A percentile compares a stretch with the other conserved stretches of the same genome.
Evolutionary conservation across 2,329 filamentous ascomycete species (phyloP).

Genomic region (Rugonectria rugulosa): DNA sequence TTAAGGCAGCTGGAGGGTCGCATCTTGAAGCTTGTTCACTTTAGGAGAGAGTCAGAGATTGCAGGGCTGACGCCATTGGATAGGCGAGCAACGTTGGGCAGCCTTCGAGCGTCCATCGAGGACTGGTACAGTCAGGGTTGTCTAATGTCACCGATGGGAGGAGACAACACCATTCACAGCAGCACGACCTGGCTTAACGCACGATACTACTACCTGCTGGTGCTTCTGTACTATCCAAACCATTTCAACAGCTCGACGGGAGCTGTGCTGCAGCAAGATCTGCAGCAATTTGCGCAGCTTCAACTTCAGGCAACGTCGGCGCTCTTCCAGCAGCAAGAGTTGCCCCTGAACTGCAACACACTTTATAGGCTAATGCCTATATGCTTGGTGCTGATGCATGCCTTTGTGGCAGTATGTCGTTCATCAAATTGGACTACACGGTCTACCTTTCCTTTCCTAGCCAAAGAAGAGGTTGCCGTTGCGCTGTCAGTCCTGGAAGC

Average conservation of each 20-base stretch:
- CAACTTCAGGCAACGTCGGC: slow-evolving; percentile 48
- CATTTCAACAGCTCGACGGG: slow-evolving; percentile 43
- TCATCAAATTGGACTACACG: slow-evolving; percentile 1
- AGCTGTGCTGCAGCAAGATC: slow-evolving; percentile 37
- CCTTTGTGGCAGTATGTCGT: neutral
- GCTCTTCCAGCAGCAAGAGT: slow-evolving; percentile 48
- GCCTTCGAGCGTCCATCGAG: no score
- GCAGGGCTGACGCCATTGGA: no score
- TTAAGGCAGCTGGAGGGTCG: no score
- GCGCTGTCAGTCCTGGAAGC: slow-evolving; percentile 42
- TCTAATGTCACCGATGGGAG: no score
- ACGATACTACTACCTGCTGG: no score
- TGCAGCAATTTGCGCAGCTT: slow-evolving; percentile 46
- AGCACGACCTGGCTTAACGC: no score
- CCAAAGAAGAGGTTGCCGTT: slow-evolving; percentile 41
- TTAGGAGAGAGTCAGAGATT: no score
- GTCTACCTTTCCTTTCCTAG: slow-evolving; percentile 31
- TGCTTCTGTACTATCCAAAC: slow-evolving; percentile 47
- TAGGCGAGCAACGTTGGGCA: no score
- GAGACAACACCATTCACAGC: no score
- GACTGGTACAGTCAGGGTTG: no score
- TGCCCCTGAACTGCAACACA: slow-evolving; percentile 49
- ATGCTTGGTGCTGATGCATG: slow-evolving; percentile 42
- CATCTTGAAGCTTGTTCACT: no score
- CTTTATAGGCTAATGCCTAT: slow-evolving; percentile 47